Evolutionary conservation across 176 grass and related monocot genomes (phyloP), one percentile per base, ranked within the genome.

Genomic region (Avena atlantica): DNA sequence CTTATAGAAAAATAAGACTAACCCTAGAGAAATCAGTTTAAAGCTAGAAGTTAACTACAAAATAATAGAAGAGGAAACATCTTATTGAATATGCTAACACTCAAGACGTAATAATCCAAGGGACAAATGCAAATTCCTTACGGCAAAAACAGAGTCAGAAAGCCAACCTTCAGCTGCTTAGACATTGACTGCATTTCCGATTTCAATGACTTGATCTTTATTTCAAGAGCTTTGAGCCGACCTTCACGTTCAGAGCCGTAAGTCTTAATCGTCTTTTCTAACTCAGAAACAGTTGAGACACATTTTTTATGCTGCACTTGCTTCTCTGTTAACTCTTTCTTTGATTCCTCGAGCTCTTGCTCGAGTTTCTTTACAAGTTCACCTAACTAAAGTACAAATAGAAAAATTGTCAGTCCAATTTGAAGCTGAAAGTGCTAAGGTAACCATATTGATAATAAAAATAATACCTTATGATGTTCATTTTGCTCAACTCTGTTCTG

Each of bases 401-500:
- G 49, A 88, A 63, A 19, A 67, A 86, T 17, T 80, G 9, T 72
- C 29, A 67, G 23, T 85, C 75, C 37, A 72, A 40, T 47, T 51
- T 64, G 14, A 78, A 84, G 75, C 45, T 68, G 82, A 80, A 70
- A 72, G 2, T 19, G 13, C 15, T 70, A 71, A 19, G n/a, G 12
- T 21, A 87, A 59, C 17, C 59, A 90, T 85, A 77, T 57, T 12
- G 72, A 71, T 67, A 11, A 44, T 3, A 40, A 50, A 77, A 91
- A 20, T 78, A 75, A 48, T 90, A 99, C 97, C 94, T 99, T 99
- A 83, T 99, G 92, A 78, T 99, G 92, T 79, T 99, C 97, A 85
- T 99, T 99, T 94, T 99, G 94, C 65, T 96, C 89, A 70, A 93
- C 92, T 93, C 97, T 92, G 68, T 59, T 94, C 80, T 96, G 87